Evolutionary conservation across 768 basidiomycete species (phyloP), one percentile per base, ranked within the genome.

Genomic region (Lyophyllum decastes): DNA sequence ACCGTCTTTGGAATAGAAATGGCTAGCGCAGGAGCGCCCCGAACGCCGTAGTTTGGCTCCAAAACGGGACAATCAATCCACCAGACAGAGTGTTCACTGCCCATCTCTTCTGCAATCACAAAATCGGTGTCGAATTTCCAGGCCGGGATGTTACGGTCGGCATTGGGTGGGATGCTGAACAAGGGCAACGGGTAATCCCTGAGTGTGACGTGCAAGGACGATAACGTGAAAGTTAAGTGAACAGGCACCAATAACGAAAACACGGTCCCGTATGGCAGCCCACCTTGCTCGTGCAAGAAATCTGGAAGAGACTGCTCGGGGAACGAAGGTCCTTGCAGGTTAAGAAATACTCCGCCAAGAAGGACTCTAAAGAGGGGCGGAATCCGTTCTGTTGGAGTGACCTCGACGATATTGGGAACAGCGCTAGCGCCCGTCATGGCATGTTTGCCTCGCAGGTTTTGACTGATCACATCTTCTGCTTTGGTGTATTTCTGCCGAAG

Each of bases 171-270:
- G 44, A 96, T 81, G 65, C 87, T 78, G n/a, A 94, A 72, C 51
- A 98, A 70, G 0, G 95, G 94, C 30, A 97, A 72, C 2, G 95
- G 93, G 72, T 96, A 95, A 73, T 96, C 94, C 30, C 95, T 87
- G 9, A 95, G 77, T 4, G 82, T 81, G 44, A 86, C 74, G 47
- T 79, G 79, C 17, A 87, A 72, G n/a, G 84, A 80, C 2, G 80
- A 75, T 51, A 93, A 75, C 1, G 83, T 78, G 71, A 93, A 85
- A 34, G 82, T 79, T 19, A 98, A 70, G 66, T 94, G 89, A 64
- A 98, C 72, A 2, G 95, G 95, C 19, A 96, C 74, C 61, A 97
- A 79, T 24, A 98, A 77, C 11, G 90, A 87, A 68, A 88, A 97
- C 62, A 83, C 64, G 0, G 88, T 89, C 52, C 88, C 82, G 16